Base-by-base conservation (phyloP, 495 filamentous ascomycete genomes). In the Cercophora sp. region DNA sequence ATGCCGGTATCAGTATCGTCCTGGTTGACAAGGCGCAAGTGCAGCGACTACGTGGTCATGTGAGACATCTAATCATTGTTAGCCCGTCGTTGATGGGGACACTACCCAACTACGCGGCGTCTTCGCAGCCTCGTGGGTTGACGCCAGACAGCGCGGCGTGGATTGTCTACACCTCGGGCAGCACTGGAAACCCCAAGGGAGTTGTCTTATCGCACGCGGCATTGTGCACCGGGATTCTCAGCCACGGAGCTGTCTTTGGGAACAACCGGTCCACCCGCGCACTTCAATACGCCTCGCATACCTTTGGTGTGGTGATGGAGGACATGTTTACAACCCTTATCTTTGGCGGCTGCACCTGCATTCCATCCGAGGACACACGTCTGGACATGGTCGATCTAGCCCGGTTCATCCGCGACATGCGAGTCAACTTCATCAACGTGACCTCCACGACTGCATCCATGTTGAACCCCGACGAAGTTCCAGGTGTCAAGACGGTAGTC, bases 341-440 rank as follows among this genome's bases (percentile, higher is more conserved):
- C 18, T 64, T 68, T 4, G 85, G 84, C 24, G 84, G 80, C 3
- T 85, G 81, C 51, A 70, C 86, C 8, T 88, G 84, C 59, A 74
- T 85, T n/a, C 78, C 78, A 0, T 73, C 71, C 1, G 77, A 85
- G 31, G 73, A 68, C 15, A 71, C 70, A 5, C 59, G 71, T 10
- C n/a, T n/a, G n/a, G n/a, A n/a, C n/a, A 64, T 73, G 20, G 71
- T 72, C 42, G 63, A 73, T 42, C 57, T 69, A 31, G 75, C 59
- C 37, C 73, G 62, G 0, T 65, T 67, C 0, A 76, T 75, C 41
- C 55, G 58, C 13, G 58, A 54, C 25, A 58, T 63, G 44, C 49
- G 59, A 0, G 71, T 66, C 8, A 75, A 74, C 25, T 70, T 69
- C 64, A 69, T 68, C 6, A 61, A 68, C 35, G 68, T 74, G 63